Base-by-base conservation (phyloP, 305 asterid genomes). In the Fraxinus angustifolia region DNA sequence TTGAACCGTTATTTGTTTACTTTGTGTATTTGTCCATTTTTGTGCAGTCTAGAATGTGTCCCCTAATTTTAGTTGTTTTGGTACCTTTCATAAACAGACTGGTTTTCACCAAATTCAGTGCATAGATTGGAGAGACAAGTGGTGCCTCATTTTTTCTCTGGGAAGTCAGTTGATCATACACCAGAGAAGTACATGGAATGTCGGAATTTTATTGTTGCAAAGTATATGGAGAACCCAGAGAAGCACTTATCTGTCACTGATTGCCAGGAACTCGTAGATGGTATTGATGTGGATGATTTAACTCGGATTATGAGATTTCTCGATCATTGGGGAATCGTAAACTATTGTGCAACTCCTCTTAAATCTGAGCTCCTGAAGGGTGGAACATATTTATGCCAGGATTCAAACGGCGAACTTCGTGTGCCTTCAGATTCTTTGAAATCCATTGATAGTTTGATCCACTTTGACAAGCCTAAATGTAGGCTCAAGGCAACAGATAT, bases 301-400 rank as follows among this genome's bases (percentile, higher is more conserved):
- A 87, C 87, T 85, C 91, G 98, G 81, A 87, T 95, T 73, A 89
- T 90, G 72, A 87, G 97, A 87, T 95, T 95, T 91, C 97, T 95
- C 85, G 98, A 93, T 87, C 96, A 94, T 76, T 95, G 98, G 98
- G 99, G 99, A 73, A 90, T 95, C 80, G 91, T 95, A 70, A 95
- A 95, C 79, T 95, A 95, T 50, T 95, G 97, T 85, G 97, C 99
- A 71, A 75, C 86, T 62, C 86, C 96, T 78, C 90, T 82, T 67
- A 83, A 87, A 85, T 81, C 75, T 34, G 96, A 88, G 88, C 58
- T 81, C 50, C 87, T 74, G 40, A 92, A 91, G 85, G 93, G 90
- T 73, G 95, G 86, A 35, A 83, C 93, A 14, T 87, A 83, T 81
- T 86, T 95, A 80, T 88, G 84, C 31, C 97, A 94, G 89, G 97